Evolutionary conservation across 805 yeast genomes (phyloP).

Genomic region (Lipomyces starkeyi): DNA sequence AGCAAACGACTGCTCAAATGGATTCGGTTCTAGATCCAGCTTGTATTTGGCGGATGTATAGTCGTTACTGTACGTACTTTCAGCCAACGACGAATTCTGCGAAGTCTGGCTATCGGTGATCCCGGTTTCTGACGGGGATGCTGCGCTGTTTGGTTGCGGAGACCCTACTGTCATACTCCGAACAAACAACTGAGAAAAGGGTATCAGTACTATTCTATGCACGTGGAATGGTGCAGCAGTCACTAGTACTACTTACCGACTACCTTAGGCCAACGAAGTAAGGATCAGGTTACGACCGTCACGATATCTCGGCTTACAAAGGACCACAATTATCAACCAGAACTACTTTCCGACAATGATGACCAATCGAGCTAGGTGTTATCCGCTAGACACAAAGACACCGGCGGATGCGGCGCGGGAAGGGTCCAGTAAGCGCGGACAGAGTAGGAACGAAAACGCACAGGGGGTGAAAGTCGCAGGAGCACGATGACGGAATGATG

Average conservation of each 20-base stretch:
- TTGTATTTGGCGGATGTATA: slow-evolving; percentile 18
- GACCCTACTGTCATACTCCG: slow-evolving; percentile 9
- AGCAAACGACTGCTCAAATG: slow-evolving; percentile 95
- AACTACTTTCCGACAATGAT: neutral
- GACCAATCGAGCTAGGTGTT: slow-evolving; percentile 5
- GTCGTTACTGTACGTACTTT: slow-evolving; percentile 1
- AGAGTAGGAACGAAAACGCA: slow-evolving; percentile 13
- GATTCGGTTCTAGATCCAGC: slow-evolving; percentile 88
- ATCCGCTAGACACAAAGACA: neutral
- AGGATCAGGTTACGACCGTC: neutral
- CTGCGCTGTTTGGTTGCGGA: slow-evolving; percentile 9
- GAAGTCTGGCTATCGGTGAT: neutral
- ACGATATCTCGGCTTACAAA: neutral
- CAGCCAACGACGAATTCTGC: neutral
- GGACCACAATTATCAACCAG: neutral
- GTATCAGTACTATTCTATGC: neutral
- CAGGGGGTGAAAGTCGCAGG: neutral
- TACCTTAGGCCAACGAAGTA: neutral
- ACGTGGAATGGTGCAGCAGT: neutral
- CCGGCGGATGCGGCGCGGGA: neutral
- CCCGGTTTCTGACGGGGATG: neutral
- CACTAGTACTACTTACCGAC: neutral
- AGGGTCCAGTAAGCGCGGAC: slow-evolving; percentile 10
- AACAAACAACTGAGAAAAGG: neutral
- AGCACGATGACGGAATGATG: slow-evolving; percentile 29